A percentile compares a stretch with the other conserved stretches of the same genome.
Evolutionary conservation across 176 grass and related monocot species (phyloP).

Genomic region (Bolboschoenus planiculmis): DNA sequence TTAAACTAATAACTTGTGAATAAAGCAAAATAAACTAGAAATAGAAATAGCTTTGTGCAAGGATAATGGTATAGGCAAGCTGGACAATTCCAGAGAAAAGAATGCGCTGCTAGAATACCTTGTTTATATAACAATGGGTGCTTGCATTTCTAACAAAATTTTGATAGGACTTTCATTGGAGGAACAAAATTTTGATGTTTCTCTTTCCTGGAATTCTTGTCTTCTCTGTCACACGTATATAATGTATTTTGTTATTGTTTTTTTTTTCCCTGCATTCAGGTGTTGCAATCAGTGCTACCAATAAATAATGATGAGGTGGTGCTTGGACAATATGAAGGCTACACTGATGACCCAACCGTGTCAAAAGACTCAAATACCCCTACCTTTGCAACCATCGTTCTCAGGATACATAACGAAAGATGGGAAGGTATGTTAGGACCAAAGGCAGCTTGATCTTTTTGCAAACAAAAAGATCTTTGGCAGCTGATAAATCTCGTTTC

Average conservation of each 20-base stretch:
- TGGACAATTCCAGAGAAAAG: background rate
- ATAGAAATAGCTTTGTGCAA: background rate
- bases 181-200: background rate
- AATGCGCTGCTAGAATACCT: too few relatives aligned
- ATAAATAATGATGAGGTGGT: slow-evolving; percentile 88
- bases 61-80: too few relatives aligned
- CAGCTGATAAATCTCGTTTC: background rate
- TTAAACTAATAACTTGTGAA: too few relatives aligned
- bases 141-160: too few relatives aligned
- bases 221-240: background rate
- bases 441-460: background rate
- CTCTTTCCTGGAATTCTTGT: background rate
- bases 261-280: slow-evolving; percentile 28
- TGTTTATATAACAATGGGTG: too few relatives aligned
- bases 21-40: background rate
- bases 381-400: slow-evolving; percentile 90
- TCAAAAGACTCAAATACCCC: slow-evolving; percentile 93
- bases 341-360: slow-evolving; percentile 93
- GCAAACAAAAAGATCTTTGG: background rate
- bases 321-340: slow-evolving; percentile 94
- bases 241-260: background rate
- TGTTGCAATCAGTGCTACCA: slow-evolving; percentile 87
- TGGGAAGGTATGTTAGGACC: slow-evolving; percentile 74
- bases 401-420: slow-evolving; percentile 93
- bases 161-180: background rate